Percentiles rank a stretch among this genome's conserved stretches.
These are phyloP conservation scores for Polytrichum commune DNA, from an alignment of 225 moss, liverwort and hornwort species.

Conservation along the genomic window DNA sequence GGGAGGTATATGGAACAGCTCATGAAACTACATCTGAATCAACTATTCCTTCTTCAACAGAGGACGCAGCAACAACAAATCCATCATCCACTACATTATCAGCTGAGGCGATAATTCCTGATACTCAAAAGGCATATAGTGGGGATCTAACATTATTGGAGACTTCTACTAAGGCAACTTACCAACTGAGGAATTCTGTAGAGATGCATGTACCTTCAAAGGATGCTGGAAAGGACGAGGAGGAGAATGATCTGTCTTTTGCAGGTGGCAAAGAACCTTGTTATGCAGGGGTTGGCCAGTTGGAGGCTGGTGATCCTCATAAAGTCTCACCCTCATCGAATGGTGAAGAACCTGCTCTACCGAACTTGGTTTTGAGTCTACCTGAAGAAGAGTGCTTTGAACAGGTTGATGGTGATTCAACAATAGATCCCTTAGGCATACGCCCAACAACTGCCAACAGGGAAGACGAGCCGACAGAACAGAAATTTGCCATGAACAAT, in stretches of 20 bases:
- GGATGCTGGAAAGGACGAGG: too few relatives aligned
- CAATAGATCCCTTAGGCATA: too few relatives aligned
- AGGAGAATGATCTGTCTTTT: not conserved
- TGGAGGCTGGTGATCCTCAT: constrained; percentile 8
- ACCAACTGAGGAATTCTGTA: too few relatives aligned
- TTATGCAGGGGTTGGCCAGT: not conserved
- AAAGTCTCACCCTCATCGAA: not conserved
- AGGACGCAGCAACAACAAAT: not conserved
- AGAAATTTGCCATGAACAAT: not conserved
- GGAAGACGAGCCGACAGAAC: too few relatives aligned
- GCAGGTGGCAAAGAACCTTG: not conserved
- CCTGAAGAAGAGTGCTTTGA: constrained; percentile 3
- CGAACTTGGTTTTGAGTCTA: not conserved
- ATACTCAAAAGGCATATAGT: too few relatives aligned
- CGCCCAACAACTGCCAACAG: too few relatives aligned
- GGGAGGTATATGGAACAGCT: constrained; percentile 13
- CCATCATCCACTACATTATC: too few relatives aligned
- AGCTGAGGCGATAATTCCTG: too few relatives aligned
- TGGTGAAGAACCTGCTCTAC: not conserved
- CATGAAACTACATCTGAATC: constrained; percentile 19
- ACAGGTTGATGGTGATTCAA: not conserved
- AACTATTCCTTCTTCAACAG: not conserved
- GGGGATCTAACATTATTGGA: too few relatives aligned
- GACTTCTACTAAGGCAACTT: too few relatives aligned
- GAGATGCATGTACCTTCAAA: too few relatives aligned